Conservation (phyloP, 495 filamentous ascomycete genomes). For the Penicillium salamii region DNA sequence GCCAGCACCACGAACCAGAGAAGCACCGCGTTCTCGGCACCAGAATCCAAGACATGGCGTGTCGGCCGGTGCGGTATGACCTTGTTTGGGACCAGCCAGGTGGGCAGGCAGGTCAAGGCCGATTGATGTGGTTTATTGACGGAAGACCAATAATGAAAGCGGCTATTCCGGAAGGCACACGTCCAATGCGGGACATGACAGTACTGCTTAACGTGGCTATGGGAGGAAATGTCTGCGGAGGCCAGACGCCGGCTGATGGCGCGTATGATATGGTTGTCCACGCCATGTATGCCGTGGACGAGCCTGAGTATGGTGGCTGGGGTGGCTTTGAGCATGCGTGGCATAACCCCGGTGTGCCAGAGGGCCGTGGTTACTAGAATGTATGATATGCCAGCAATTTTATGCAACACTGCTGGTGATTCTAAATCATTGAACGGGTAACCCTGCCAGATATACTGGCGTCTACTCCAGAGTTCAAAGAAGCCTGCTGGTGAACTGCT, state of each 20-base stretch:
- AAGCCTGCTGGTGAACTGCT: too few relatives aligned
- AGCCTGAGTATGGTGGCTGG: too few relatives aligned
- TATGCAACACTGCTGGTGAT: too few relatives aligned
- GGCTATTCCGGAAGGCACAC: constrained; percentile 27
- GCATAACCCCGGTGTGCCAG: too few relatives aligned
- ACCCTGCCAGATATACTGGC: too few relatives aligned
- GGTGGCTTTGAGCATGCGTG: too few relatives aligned
- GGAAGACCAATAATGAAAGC: constrained; percentile 26
- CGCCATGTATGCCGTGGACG: too few relatives aligned
- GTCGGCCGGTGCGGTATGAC: constrained; percentile 23
- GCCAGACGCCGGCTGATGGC: constrained; percentile 27
- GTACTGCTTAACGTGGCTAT: constrained; percentile 30
- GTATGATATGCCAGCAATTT: too few relatives aligned
- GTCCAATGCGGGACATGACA: constrained; percentile 30
- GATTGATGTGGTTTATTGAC: constrained; percentile 29
- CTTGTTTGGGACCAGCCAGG: constrained; percentile 31
- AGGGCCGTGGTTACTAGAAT: too few relatives aligned
- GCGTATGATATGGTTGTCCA: constrained; percentile 26
- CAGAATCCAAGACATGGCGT: constrained; percentile 25
- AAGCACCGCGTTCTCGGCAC: constrained; percentile 31
- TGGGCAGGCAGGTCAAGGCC: constrained; percentile 21
- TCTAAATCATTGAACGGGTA: too few relatives aligned
- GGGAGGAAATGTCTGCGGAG: constrained; percentile 30
- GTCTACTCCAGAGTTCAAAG: too few relatives aligned
- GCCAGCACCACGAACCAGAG: constrained; percentile 25